phyloP scores from a whole-genome alignment of 192 early-diverging fungal genomes.

The Cetraspora pellucida region DNA sequence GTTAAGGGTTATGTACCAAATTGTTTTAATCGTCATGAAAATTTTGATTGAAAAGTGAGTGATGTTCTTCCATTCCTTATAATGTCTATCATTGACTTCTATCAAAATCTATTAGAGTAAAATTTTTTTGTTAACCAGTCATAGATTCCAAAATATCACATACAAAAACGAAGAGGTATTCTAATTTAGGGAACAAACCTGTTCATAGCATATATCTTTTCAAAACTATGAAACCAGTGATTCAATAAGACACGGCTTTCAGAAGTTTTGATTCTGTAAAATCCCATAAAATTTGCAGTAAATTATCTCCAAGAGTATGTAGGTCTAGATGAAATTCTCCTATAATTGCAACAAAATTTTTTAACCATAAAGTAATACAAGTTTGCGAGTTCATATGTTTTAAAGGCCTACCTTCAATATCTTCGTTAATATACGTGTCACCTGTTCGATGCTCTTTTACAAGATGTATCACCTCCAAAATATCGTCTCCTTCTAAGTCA shows the following conservation, averaged over 20 bases:
- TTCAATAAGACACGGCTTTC: neutral
- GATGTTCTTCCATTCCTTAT: too few species aligned
- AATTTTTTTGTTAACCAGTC: too few species aligned
- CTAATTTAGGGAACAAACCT: too few species aligned
- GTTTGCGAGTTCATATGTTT: neutral
- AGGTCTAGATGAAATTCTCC: constrained; percentile 51
- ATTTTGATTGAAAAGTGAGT: too few species aligned
- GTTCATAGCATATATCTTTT: too few species aligned
- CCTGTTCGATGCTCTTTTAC: constrained; percentile 43
- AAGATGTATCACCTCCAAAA: constrained; percentile 42
- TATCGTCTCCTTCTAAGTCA: constrained; percentile 40
- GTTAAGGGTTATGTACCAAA: too few species aligned
- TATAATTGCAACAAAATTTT: constrained; percentile 12
- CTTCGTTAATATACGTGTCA: constrained; percentile 50
- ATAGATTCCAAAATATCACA: too few species aligned
- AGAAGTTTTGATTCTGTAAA: constrained; percentile 39
- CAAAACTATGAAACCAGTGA: neutral
- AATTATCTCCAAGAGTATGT: constrained; percentile 40
- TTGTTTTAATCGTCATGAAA: too few species aligned
- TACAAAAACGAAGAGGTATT: too few species aligned
- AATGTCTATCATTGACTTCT: too few species aligned
- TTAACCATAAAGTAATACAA: neutral
- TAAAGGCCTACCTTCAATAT: constrained; percentile 42
- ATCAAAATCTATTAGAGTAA: too few species aligned
- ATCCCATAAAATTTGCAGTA: constrained; percentile 43